Conservation (phyloP, 192 early-diverging fungal species). For the Spinellus fusiger region DNA sequence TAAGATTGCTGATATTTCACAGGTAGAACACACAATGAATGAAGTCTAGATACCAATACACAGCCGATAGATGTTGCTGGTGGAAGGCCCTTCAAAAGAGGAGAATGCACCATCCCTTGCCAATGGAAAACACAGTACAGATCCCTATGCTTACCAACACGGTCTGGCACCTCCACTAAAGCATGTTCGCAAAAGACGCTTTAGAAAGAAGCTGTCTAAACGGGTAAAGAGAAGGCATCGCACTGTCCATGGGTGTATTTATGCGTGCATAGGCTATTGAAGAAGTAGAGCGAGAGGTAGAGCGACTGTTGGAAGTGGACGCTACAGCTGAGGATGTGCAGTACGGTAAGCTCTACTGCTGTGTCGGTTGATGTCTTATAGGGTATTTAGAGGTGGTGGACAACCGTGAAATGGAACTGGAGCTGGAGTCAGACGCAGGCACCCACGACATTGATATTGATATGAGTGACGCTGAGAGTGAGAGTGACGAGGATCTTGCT, state of each 20-base stretch:
- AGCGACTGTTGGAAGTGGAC: constrained; percentile 69
- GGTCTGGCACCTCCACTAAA: constrained; percentile 75
- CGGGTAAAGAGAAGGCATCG: constrained; percentile 36
- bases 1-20: constrained; percentile 80
- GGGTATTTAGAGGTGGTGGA: constrained; percentile 30
- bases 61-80: constrained; percentile 46
- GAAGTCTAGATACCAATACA: background rate
- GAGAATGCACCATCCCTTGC: constrained; percentile 11
- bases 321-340: constrained; percentile 62
- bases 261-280: constrained; percentile 57
- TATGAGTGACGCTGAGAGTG: constrained; percentile 37
- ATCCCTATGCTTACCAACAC: constrained; percentile 69
- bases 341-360: constrained; percentile 44
- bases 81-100: constrained; percentile 28
- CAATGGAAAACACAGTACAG: constrained; percentile 34
- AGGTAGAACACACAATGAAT: constrained; percentile 53
- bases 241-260: background rate
- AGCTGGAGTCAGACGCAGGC: constrained; percentile 22
- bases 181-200: constrained; percentile 70
- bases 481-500: constrained; percentile 34
- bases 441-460: constrained; percentile 39
- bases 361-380: constrained; percentile 20
- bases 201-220: constrained; percentile 76
- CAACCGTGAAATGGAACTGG: constrained; percentile 25
- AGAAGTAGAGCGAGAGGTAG: constrained; percentile 78